These are phyloP conservation scores for Erodium trifolium DNA, from an alignment of 441 rosid species.

Conservation along the genomic window DNA sequence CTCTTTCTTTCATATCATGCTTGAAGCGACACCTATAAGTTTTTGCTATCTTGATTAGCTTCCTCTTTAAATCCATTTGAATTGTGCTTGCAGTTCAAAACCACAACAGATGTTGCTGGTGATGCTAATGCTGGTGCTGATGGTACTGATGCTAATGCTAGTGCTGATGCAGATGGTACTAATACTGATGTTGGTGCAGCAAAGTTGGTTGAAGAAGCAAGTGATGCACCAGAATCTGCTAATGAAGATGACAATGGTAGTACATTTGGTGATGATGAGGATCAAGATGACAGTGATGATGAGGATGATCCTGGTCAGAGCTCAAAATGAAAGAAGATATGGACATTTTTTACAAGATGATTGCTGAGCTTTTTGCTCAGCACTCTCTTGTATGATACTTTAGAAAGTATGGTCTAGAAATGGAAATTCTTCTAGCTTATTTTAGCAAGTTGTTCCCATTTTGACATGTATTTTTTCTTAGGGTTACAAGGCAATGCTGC, in stretches of 20 bases:
- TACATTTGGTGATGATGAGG: conserved; percentile 39
- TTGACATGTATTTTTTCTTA: neutral
- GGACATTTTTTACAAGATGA: conserved; percentile 78
- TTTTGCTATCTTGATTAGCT: neutral
- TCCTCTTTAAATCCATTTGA: conserved; percentile 1
- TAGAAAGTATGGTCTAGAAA: conserved; percentile 1
- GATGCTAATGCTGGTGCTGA: no score
- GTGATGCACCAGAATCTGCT: conserved; percentile 28
- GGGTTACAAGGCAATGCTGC: no score
- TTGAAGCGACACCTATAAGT: neutral
- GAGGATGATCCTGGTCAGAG: conserved; percentile 39
- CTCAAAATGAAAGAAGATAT: conserved; percentile 63
- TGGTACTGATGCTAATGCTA: no score
- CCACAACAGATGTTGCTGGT: conserved; percentile 20
- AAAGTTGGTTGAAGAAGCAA: conserved; percentile 35
- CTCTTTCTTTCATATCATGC: neutral
- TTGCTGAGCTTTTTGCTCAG: neutral
- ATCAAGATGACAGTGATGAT: conserved; percentile 21
- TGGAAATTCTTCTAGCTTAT: neutral
- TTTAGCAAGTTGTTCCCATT: neutral
- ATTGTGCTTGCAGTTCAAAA: conserved; percentile 31
- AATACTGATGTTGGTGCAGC: conserved; percentile 22
- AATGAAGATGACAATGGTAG: conserved; percentile 44
- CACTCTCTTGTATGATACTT: neutral
- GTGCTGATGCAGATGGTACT: conserved; percentile 17